A percentile compares a stretch with the other conserved stretches of the same genome.
Conservation (phyloP, 2,329 filamentous ascomycete species). For the Dactylella cylindrospora region DNA sequence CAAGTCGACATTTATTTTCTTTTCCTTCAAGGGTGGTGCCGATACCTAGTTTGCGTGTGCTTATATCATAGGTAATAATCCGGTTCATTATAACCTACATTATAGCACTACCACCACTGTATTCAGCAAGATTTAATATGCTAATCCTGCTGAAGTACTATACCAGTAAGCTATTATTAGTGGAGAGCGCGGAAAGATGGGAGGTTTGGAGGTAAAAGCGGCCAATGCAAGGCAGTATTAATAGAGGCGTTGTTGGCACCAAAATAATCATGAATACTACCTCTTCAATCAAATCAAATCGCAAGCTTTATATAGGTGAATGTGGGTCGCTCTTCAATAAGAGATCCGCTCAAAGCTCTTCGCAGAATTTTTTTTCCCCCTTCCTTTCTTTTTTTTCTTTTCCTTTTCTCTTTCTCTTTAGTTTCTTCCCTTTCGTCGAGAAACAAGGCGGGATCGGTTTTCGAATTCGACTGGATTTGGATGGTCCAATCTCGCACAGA, state of each 20-base stretch:
- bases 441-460: background rate
- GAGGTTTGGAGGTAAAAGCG: constrained; percentile 10
- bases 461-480: background rate
- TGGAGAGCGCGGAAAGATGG: constrained; percentile 33
- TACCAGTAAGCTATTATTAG: constrained; percentile 36
- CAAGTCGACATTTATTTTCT: no score
- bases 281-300: constrained; percentile 6
- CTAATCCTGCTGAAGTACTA: constrained; percentile 29
- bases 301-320: background rate
- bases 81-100: constrained; percentile 32
- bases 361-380: background rate
- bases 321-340: background rate
- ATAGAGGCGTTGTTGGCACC: constrained; percentile 2
- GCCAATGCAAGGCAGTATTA: background rate
- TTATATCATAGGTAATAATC: constrained; percentile 27
- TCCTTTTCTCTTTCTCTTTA: background rate
- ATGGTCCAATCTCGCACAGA: constrained; percentile 30
- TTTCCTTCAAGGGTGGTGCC: no score
- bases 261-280: background rate
- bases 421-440: background rate
- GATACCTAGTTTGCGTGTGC: constrained; percentile 14
- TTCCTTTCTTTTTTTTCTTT: background rate
- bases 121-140: constrained; percentile 2
- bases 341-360: no score
- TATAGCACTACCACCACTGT: constrained; percentile 4